phyloP scores from a whole-genome alignment of 1,284 basidiomycete genomes.

The Puccinia polysora region DNA sequence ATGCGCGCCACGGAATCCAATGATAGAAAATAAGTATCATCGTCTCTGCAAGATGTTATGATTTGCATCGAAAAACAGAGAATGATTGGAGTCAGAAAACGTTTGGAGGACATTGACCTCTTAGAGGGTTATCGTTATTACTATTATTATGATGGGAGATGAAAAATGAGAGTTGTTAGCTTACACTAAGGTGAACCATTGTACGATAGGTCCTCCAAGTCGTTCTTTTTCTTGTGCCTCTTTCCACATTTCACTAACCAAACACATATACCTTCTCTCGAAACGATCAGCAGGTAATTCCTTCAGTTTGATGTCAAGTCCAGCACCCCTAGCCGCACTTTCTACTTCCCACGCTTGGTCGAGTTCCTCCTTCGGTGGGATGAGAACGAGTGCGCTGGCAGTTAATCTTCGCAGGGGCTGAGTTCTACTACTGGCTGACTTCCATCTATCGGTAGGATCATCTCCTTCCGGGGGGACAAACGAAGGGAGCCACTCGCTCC shows the following conservation, averaged over 20 bases:
- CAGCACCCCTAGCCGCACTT: slow-evolving; percentile 46
- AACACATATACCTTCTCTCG: slow-evolving; percentile 49
- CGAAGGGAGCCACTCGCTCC: slow-evolving; percentile 48
- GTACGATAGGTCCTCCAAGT: slow-evolving; percentile 44
- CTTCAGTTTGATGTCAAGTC: slow-evolving; percentile 47
- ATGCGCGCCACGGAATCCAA: slow-evolving; percentile 46
- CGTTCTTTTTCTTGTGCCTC: slow-evolving; percentile 42
- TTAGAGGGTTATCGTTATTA: not conserved
- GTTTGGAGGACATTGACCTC: not conserved
- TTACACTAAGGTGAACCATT: slow-evolving; percentile 49
- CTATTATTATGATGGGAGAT: not conserved
- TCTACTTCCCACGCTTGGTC: slow-evolving; percentile 46
- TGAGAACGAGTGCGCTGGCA: slow-evolving; percentile 45
- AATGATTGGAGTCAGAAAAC: too few relatives aligned
- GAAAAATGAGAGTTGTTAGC: slow-evolving; percentile 4
- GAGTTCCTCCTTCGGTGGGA: slow-evolving; percentile 46
- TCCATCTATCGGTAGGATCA: slow-evolving; percentile 40
- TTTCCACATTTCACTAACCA: slow-evolving; percentile 47
- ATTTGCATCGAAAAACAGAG: too few relatives aligned
- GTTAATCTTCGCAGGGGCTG: slow-evolving; percentile 42
- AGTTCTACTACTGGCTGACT: not conserved
- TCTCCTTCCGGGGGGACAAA: not conserved
- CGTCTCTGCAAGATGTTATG: too few relatives aligned
- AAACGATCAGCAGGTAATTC: slow-evolving; percentile 45
- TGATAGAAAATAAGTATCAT: slow-evolving; percentile 49